These are phyloP conservation scores for Ceratobasidium sp. DNA, from an alignment of 1,284 basidiomycete genomes.

Conservation along the genomic window DNA sequence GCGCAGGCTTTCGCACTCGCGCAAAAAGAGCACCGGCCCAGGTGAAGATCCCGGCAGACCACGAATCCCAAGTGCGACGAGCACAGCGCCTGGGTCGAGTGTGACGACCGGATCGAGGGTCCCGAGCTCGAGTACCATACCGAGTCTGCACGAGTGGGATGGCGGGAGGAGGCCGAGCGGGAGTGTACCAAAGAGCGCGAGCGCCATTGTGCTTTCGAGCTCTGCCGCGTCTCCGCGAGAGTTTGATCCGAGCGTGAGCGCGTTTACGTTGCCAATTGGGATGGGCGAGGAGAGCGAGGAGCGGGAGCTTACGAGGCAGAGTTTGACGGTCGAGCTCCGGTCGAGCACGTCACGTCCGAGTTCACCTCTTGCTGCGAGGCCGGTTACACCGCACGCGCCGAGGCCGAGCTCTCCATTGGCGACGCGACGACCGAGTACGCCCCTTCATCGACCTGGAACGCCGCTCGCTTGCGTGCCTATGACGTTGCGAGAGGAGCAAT, in stretches of 20 bases:
- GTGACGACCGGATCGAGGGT: conserved; percentile 29
- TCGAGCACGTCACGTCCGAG: conserved; percentile 1
- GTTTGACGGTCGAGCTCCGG: conserved; percentile 5
- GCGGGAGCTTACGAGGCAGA: conserved; percentile 13
- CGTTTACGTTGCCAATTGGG: conserved; percentile 35
- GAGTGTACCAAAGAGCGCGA: conserved; percentile 16
- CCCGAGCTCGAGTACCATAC: conserved; percentile 10
- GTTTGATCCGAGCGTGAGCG: conserved; percentile 33
- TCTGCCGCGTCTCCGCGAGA: conserved; percentile 4
- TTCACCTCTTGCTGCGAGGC: conserved; percentile 14
- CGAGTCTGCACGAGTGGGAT: conserved; percentile 15
- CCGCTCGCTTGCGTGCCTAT: conserved; percentile 25
- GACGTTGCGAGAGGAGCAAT: not conserved
- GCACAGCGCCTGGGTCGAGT: conserved; percentile 27
- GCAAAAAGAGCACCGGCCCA: conserved; percentile 9
- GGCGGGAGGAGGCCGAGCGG: not conserved
- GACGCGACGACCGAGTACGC: conserved; percentile 25
- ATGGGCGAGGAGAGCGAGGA: not conserved
- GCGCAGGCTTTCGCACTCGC: conserved; percentile 31
- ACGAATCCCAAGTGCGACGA: conserved; percentile 24
- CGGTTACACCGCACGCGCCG: not conserved
- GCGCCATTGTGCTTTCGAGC: conserved; percentile 18
- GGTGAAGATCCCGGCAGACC: not conserved
- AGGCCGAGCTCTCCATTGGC: conserved; percentile 33
- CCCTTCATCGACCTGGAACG: conserved; percentile 11